phyloP scores from a whole-genome alignment of 23 red algal genomes.

The Cyanidium caldarium region DNA sequence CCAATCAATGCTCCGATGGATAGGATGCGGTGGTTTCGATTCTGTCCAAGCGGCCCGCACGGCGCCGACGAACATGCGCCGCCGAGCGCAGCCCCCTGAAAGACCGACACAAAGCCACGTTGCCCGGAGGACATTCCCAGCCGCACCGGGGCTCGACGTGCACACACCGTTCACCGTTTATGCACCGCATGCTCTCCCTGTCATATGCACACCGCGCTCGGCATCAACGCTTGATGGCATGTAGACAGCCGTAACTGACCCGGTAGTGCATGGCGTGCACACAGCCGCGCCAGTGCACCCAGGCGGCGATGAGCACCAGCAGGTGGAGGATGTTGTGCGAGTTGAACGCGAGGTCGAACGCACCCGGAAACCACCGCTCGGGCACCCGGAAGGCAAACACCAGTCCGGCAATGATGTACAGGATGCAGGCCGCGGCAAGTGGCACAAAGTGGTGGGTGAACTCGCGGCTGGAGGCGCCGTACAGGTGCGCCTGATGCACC shows the following conservation, averaged over 20 bases:
- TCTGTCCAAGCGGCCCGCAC: no score
- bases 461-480: constrained; percentile 6
- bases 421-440: not conserved
- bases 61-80: no score
- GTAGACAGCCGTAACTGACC: constrained; percentile 1
- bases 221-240: no score
- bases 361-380: constrained; percentile 45
- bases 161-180: no score
- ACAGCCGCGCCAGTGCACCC: constrained; percentile 22
- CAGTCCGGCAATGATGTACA: constrained; percentile 37
- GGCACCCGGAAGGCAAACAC: constrained; percentile 40
- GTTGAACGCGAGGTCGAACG: constrained; percentile 41
- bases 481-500: constrained; percentile 18
- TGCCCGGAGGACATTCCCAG: no score
- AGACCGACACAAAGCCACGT: no score
- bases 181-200: no score
- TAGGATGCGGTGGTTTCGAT: no score
- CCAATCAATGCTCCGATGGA: no score
- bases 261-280: constrained; percentile 4
- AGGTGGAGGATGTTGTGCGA: constrained; percentile 65
- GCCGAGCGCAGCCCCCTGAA: no score
- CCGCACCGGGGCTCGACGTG: no score
- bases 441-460: constrained; percentile 9
- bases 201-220: no score
- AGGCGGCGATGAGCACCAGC: constrained; percentile 28